phyloP scores from a whole-genome alignment of 257 asterid genomes.

The Fraxinus excelsior region DNA sequence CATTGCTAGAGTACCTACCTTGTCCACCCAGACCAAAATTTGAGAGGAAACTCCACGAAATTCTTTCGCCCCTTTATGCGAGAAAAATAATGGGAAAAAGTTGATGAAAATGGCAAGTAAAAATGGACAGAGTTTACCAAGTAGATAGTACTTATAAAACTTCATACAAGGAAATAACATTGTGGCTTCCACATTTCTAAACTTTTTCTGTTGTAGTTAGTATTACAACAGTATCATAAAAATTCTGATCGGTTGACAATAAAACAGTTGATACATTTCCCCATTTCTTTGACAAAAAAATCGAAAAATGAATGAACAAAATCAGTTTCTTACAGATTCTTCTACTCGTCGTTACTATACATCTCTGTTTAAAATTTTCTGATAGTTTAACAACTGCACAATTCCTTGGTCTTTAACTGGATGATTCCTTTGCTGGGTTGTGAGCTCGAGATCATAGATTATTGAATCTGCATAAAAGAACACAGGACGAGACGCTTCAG shows the following conservation, averaged over 20 bases:
- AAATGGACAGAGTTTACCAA: not conserved
- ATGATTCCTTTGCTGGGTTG: not conserved
- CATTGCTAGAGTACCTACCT: no score
- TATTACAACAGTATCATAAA: slow-evolving; percentile 20
- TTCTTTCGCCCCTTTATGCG: no score
- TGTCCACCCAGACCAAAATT: no score
- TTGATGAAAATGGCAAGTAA: not conserved
- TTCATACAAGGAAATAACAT: not conserved
- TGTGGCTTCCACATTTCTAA: not conserved
- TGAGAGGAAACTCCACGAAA: no score
- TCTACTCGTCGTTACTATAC: slow-evolving; percentile 15
- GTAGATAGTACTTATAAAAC: not conserved
- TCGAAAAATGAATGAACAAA: slow-evolving; percentile 3
- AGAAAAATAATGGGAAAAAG: no score
- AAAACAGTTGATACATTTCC: not conserved
- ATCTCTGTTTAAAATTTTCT: slow-evolving; percentile 17
- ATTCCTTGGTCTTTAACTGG: not conserved
- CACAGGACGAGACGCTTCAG: not conserved
- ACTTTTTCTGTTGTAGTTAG: slow-evolving; percentile 3
- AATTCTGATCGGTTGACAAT: not conserved
- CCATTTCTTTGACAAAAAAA: slow-evolving; percentile 16
- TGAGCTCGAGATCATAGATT: not conserved
- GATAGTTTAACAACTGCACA: not conserved
- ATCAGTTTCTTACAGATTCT: slow-evolving; percentile 8
- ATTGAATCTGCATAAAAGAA: slow-evolving; percentile 8